These are phyloP conservation scores for Mortierella sp. DNA, from an alignment of 371 early-diverging fungal species.

Conservation along the genomic window DNA sequence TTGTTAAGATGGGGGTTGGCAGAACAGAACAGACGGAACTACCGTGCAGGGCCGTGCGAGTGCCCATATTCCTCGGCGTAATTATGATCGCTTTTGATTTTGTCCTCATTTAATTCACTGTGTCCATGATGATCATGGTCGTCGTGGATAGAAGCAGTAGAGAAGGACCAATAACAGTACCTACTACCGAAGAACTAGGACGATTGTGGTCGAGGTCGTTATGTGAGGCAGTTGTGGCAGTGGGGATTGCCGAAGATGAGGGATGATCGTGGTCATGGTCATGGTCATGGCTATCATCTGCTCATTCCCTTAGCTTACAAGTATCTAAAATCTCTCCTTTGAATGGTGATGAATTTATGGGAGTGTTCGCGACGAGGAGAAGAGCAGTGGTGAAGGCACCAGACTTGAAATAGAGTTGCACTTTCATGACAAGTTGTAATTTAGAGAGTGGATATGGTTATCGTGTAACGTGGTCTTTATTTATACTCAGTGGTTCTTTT, in stretches of 20 bases:
- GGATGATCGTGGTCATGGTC: too few relatives aligned
- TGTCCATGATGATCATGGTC: conserved; percentile 39
- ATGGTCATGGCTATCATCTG: too few relatives aligned
- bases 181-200: conserved; percentile 16
- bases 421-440: neutral
- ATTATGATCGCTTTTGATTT: conserved; percentile 34
- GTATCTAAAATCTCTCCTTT: too few relatives aligned
- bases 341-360: neutral
- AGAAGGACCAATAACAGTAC: neutral
- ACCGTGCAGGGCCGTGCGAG: conserved; percentile 51
- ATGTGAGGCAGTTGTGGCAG: conserved; percentile 3
- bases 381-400: neutral
- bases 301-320: conserved; percentile 6
- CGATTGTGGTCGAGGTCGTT: conserved; percentile 41
- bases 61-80: conserved; percentile 35
- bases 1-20: neutral
- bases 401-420: neutral
- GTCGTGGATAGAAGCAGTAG: conserved; percentile 32
- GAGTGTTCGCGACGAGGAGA: neutral
- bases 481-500: neutral
- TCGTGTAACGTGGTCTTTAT: neutral
- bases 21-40: neutral
- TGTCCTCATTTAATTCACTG: conserved; percentile 2
- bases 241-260: too few relatives aligned
- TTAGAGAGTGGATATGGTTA: too few relatives aligned